Evolutionary conservation across 1,284 basidiomycete species (phyloP), one percentile per base, ranked within the genome.

Genomic region (Quambalaria eucalypti): DNA sequence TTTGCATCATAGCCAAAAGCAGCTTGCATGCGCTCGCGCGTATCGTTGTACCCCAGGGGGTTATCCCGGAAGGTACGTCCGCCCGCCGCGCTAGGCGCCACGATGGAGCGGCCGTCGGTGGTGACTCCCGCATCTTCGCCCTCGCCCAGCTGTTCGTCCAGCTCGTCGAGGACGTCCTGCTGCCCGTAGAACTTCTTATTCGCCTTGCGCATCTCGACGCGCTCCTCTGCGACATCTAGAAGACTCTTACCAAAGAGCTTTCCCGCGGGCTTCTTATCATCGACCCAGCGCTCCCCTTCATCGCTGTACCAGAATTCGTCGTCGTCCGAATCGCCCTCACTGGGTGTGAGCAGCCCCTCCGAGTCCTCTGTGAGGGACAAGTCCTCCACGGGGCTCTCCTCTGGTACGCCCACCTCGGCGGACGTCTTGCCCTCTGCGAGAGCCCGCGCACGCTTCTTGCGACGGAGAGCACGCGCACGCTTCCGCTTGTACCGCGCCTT

Each of bases 171-270:
- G 30, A 66, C 56, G 10, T 39, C 36, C 12, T 56, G 60, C 48
- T 73, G 71, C 1, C 72, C 72, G 51, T 74, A 74, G 53, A 65
- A 68, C 7, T 66, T 56, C 4, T 56, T 57, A 25, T 65, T 64
- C 21, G 59, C 56, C 30, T 60, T 56, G 42, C 57, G 58, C 28
- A 57, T 57, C 25, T 38, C n/a, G 19, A 56, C 55, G 21, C 60
- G 54, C 26, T 64, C 56, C 2, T 58, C 48, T 4, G 68, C 71
- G 7, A 69, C 40, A 38, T 66, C 69, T 9, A 74, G 52, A 26
- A 74, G 58, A 49, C 63, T 72, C 60, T 68, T 70, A 36, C 72
- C 72, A 42, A 66, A 74, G 48, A 74, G 52, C 26, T 63, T 69
- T 2, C 72, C 72, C 1, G 68, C 71, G 0, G 72, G 71, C 40